A percentile compares a stretch with the other conserved stretches of the same genome.
Conservation (phyloP, 176 grass and related monocot species). For the Hordeum marinum region DNA sequence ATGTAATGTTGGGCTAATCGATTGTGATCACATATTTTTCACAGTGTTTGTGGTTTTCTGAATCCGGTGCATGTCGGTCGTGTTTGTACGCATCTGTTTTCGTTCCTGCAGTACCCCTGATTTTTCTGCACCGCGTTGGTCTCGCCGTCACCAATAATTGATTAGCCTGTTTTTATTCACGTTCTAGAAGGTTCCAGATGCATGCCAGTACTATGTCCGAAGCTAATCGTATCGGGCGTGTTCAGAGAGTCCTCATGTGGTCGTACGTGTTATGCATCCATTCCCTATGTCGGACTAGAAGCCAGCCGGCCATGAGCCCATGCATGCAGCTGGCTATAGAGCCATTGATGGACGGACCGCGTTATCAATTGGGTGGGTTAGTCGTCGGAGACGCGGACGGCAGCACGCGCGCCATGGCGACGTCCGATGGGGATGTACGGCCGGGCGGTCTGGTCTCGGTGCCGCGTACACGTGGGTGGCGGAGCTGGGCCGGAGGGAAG, state of each 20-base stretch:
- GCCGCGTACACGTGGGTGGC: neutral
- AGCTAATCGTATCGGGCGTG: neutral
- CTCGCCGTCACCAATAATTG: too few relatives aligned
- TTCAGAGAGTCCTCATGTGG: neutral
- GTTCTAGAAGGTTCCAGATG: neutral
- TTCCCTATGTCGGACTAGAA: too few relatives aligned
- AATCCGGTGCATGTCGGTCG: neutral
- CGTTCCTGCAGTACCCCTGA: neutral
- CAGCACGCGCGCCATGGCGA: neutral
- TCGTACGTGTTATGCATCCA: too few relatives aligned
- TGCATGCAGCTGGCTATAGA: too few relatives aligned
- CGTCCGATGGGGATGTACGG: neutral
- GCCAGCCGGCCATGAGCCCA: neutral
- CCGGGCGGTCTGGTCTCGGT: too few relatives aligned
- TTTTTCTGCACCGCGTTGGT: neutral
- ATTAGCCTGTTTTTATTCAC: neutral
- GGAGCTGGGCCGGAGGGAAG: neutral
- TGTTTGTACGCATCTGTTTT: neutral
- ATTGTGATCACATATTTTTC: neutral
- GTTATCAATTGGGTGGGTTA: neutral
- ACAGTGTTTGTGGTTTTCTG: neutral
- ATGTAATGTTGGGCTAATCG: too few relatives aligned
- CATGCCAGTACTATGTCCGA: neutral
- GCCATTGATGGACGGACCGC: neutral
- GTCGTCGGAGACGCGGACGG: neutral